These are phyloP conservation scores for Tinospora cordifolia DNA, from an alignment of 164 flowering plant genomes.

Conservation along the genomic window DNA sequence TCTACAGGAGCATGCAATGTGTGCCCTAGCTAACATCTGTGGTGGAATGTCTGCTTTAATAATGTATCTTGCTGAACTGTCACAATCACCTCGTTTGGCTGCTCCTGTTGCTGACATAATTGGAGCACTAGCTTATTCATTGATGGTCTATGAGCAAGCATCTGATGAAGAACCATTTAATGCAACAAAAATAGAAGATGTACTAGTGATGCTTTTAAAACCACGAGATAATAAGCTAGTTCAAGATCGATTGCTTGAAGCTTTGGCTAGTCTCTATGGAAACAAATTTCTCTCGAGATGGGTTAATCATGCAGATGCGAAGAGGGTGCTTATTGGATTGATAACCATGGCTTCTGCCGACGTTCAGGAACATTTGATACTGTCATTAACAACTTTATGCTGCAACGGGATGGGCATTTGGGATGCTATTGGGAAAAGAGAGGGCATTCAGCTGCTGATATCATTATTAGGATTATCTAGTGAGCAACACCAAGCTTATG, in stretches of 20 bases:
- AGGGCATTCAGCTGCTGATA: no score
- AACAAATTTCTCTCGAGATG: slow-evolving; percentile 47
- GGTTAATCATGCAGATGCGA: slow-evolving; percentile 62
- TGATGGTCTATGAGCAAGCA: slow-evolving; percentile 60
- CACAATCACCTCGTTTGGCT: slow-evolving; percentile 60
- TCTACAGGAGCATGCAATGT: slow-evolving; percentile 63
- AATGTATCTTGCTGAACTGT: slow-evolving; percentile 65
- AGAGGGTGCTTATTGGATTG: slow-evolving; percentile 66
- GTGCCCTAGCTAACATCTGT: slow-evolving; percentile 67
- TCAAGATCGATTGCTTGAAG: slow-evolving; percentile 82
- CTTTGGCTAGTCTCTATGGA: slow-evolving; percentile 81
- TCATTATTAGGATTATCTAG: no score
- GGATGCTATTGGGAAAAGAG: no score
- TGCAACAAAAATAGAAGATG: slow-evolving; percentile 49
- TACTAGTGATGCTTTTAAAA: slow-evolving; percentile 50
- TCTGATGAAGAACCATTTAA: slow-evolving; percentile 50
- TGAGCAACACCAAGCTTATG: slow-evolving; percentile 86
- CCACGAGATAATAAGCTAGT: slow-evolving; percentile 71
- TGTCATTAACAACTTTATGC: slow-evolving; percentile 57
- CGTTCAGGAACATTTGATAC: slow-evolving; percentile 63
- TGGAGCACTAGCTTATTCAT: slow-evolving; percentile 84
- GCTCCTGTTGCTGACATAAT: slow-evolving; percentile 84
- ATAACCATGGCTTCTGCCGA: slow-evolving; percentile 67
- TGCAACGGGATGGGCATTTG: slow-evolving; percentile 43
- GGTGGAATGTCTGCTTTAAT: slow-evolving; percentile 72